Conservation (phyloP, 2,329 filamentous ascomycete species). For the Aspergillus bombycis region DNA sequence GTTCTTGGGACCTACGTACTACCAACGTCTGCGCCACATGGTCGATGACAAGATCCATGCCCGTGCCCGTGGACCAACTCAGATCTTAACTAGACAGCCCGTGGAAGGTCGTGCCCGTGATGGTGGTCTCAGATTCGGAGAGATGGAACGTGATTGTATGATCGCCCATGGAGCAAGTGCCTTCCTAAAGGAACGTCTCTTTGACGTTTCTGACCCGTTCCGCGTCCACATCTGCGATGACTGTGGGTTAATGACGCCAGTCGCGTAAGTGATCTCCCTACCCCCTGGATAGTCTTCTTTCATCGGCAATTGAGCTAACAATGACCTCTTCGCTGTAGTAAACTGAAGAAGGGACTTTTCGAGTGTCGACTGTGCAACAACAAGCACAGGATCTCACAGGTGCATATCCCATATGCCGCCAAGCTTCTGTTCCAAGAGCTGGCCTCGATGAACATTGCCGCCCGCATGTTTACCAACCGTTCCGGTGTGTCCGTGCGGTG, state of each 20-base stretch:
- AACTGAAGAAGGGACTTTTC: conserved; percentile 92
- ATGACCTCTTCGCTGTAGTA: conserved; percentile 54
- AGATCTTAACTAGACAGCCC: conserved; percentile 95
- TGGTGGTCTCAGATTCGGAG: conserved; percentile 97
- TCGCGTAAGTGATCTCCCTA: conserved; percentile 76
- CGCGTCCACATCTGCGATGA: conserved; percentile 98
- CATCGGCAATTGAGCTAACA: conserved; percentile 26
- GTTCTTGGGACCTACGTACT: conserved; percentile 97
- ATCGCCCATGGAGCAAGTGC: conserved; percentile 98
- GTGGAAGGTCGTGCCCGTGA: conserved; percentile 98
- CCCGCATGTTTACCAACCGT: conserved; percentile 88
- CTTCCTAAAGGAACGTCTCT: conserved; percentile 95
- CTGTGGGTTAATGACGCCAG: conserved; percentile 97
- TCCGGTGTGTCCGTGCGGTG: conserved; percentile 48
- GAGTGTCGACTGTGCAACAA: conserved; percentile 98
- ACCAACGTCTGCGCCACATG: conserved; percentile 98
- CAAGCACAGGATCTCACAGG: conserved; percentile 97
- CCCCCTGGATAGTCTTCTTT: neutral
- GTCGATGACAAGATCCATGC: conserved; percentile 99
- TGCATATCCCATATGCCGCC: conserved; percentile 96
- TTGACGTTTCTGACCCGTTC: conserved; percentile 97
- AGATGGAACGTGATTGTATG: conserved; percentile 99
- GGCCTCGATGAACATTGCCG: conserved; percentile 96
- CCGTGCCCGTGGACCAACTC: conserved; percentile 92
- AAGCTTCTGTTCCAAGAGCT: conserved; percentile 98